These are phyloP conservation scores for Nelumbo lutea DNA, from an alignment of 164 flowering plant species.

Conservation along the genomic window DNA sequence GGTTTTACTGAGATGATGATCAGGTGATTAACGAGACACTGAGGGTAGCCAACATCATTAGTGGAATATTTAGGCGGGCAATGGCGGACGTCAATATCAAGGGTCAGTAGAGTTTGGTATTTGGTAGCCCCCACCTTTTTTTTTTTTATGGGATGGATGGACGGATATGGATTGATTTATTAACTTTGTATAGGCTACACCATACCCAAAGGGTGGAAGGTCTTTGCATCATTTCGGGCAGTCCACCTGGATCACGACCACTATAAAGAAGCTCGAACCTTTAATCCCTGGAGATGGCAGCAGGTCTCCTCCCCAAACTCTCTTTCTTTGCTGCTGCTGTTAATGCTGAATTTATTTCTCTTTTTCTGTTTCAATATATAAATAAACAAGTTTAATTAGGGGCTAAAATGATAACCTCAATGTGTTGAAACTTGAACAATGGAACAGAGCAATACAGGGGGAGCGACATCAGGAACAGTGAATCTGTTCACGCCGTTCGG, in stretches of 20 bases:
- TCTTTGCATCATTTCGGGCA: slow-evolving; percentile 83
- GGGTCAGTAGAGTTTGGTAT: slow-evolving; percentile 31
- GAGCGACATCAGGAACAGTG: slow-evolving; percentile 21
- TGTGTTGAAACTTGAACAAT: neutral
- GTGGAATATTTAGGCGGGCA: slow-evolving; percentile 87
- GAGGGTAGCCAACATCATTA: slow-evolving; percentile 80
- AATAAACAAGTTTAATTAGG: too few species aligned
- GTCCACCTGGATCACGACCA: slow-evolving; percentile 72
- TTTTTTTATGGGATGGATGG: too few species aligned
- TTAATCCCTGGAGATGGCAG: slow-evolving; percentile 99
- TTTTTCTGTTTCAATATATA: neutral
- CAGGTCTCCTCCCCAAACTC: slow-evolving; percentile 37
- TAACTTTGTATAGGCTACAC: slow-evolving; percentile 47
- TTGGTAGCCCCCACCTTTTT: too few species aligned
- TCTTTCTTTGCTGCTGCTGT: neutral
- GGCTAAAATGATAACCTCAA: too few species aligned
- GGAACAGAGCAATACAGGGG: slow-evolving; percentile 42
- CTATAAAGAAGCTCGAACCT: slow-evolving; percentile 84
- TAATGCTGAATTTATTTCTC: neutral
- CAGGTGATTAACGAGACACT: slow-evolving; percentile 93
- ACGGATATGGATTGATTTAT: neutral
- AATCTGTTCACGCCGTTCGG: slow-evolving; percentile 80
- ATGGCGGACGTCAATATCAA: slow-evolving; percentile 58
- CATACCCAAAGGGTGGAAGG: slow-evolving; percentile 93
- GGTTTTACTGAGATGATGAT: too few species aligned